Conservation (phyloP, 805 yeast genomes). For the Metschnikowia rubicola region DNA sequence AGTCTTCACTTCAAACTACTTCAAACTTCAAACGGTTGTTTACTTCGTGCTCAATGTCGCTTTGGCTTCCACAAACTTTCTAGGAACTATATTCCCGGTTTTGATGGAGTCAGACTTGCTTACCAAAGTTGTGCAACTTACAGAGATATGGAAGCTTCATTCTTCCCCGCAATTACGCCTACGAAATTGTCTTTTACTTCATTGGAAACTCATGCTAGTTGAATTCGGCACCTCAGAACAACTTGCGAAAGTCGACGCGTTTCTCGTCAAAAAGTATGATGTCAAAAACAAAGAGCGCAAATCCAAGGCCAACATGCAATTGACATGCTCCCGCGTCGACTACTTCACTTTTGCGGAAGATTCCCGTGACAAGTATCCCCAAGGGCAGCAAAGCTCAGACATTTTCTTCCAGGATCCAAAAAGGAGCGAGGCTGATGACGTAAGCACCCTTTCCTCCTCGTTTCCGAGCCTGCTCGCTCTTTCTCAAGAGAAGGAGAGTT, state of each 20-base stretch:
- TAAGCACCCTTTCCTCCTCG: constrained; percentile 23
- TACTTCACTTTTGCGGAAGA: constrained; percentile 79
- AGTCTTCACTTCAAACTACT: constrained; percentile 17
- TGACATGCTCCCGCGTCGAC: constrained; percentile 75
- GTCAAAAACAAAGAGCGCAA: constrained; percentile 24
- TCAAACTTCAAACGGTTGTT: constrained; percentile 31
- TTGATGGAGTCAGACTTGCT: constrained; percentile 40
- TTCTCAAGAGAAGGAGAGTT: constrained; percentile 13
- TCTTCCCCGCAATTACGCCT: constrained; percentile 40
- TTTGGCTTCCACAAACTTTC: constrained; percentile 7
- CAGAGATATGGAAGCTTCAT: constrained; percentile 69
- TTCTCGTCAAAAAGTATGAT: constrained; percentile 41
- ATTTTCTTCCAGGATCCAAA: too few species aligned
- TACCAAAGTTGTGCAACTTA: constrained; percentile 40
- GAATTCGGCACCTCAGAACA: constrained; percentile 58
- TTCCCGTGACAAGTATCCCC: constrained; percentile 69
- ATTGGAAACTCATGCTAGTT: constrained; percentile 52
- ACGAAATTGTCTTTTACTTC: constrained; percentile 51
- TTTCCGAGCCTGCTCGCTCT: constrained; percentile 19
- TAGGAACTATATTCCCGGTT: not conserved
- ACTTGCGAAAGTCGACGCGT: constrained; percentile 43
- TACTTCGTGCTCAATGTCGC: constrained; percentile 32
- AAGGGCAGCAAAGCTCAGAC: constrained; percentile 25
- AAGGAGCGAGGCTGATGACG: not conserved
- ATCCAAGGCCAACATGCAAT: constrained; percentile 23